Evolutionary conservation across 768 basidiomycete genomes (phyloP).

Genomic region (Asterophora parasitica): DNA sequence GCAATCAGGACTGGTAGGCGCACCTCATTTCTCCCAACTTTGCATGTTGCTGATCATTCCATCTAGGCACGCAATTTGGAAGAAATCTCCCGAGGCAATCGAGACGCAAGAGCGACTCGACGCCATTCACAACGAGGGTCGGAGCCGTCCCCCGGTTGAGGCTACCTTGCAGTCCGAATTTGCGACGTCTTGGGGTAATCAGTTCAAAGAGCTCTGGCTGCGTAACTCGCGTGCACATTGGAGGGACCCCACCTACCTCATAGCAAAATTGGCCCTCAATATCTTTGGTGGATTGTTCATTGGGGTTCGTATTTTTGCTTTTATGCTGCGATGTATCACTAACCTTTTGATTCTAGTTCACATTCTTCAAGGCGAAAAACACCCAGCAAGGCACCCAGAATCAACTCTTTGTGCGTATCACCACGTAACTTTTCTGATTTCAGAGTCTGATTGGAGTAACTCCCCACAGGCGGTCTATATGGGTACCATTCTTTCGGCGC

Average conservation of each 20-base stretch:
- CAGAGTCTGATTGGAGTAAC: background rate
- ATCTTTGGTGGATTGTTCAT: slow-evolving; percentile 52
- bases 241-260: slow-evolving; percentile 57
- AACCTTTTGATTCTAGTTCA: slow-evolving; percentile 33
- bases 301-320: slow-evolving; percentile 28
- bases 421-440: background rate
- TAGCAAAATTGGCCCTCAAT: slow-evolving; percentile 55
- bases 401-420: slow-evolving; percentile 53
- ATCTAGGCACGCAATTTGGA: slow-evolving; percentile 34
- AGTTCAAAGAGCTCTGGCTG: slow-evolving; percentile 35
- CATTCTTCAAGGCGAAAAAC: slow-evolving; percentile 56
- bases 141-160: slow-evolving; percentile 32
- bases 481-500: slow-evolving; percentile 46
- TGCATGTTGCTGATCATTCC: slow-evolving; percentile 17
- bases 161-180: slow-evolving; percentile 38
- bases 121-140: slow-evolving; percentile 48
- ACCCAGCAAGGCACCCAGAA: slow-evolving; percentile 56
- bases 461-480: slow-evolving; percentile 48
- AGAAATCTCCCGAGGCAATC: slow-evolving; percentile 35
- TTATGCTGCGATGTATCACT: slow-evolving; percentile 7
- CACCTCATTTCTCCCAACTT: slow-evolving; percentile 28
- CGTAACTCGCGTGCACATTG: slow-evolving; percentile 46
- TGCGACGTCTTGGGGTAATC: slow-evolving; percentile 50
- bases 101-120: slow-evolving; percentile 33
- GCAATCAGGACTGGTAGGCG: slow-evolving; percentile 52